A percentile compares a stretch with the other conserved stretches of the same genome.
Evolutionary conservation across 2,329 filamentous ascomycete genomes (phyloP).

Genomic region (Sodiomyces alkalinus): DNA sequence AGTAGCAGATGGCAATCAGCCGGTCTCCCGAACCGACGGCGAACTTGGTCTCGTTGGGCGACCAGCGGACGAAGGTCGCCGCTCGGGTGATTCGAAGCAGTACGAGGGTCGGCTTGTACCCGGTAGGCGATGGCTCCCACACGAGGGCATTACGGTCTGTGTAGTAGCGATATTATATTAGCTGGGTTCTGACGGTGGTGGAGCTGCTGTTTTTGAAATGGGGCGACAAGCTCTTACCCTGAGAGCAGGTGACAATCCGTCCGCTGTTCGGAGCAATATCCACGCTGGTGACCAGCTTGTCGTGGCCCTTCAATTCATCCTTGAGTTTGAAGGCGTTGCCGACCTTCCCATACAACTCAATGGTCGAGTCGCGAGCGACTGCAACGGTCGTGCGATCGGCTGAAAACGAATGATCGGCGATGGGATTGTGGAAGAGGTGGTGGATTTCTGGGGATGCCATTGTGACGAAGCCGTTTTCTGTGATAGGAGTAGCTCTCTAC

Average conservation of each 20-base stretch:
- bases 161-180: not conserved
- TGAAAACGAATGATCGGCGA: constrained; percentile 96
- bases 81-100: constrained; percentile 94
- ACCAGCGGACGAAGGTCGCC: constrained; percentile 95
- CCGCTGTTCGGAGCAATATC: constrained; percentile 86
- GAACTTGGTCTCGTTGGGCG: constrained; percentile 91
- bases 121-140: constrained; percentile 84
- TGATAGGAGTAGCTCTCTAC: constrained; percentile 98
- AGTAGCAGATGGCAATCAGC: constrained; percentile 94
- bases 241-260: constrained; percentile 93
- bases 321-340: constrained; percentile 68
- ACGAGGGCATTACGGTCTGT: constrained; percentile 92
- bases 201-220: constrained; percentile 3
- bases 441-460: constrained; percentile 88
- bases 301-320: constrained; percentile 89
- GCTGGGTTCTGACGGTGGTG: not conserved
- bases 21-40: constrained; percentile 92
- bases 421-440: constrained; percentile 91
- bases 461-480: constrained; percentile 12
- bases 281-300: constrained; percentile 91
- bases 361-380: constrained; percentile 75
- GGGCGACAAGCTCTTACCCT: constrained; percentile 51
- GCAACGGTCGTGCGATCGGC: constrained; percentile 78
- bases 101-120: constrained; percentile 94
- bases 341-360: constrained; percentile 70